Percentiles rank a stretch among this genome's conserved stretches.
Conservation (phyloP, 768 basidiomycete genomes). For the Russula compacta region DNA sequence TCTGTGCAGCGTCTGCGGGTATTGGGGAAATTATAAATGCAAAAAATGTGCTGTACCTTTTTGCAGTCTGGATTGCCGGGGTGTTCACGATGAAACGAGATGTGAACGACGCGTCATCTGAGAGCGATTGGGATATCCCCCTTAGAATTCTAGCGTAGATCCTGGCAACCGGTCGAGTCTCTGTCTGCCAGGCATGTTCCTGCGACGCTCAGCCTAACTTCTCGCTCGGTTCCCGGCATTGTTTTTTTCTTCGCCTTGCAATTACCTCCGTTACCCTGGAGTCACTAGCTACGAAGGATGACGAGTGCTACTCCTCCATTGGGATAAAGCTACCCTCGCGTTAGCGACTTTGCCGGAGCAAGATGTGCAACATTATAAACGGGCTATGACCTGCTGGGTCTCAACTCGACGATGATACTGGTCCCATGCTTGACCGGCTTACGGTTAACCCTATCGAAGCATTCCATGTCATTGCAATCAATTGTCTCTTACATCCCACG, state of each 20-base stretch:
- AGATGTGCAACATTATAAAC: neutral
- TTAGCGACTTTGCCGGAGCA: neutral
- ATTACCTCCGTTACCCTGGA: too few species aligned
- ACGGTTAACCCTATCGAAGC: too few species aligned
- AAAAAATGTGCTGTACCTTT: constrained; percentile 67
- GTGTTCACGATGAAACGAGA: constrained; percentile 68
- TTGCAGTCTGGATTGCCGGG: constrained; percentile 65
- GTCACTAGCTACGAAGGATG: too few species aligned
- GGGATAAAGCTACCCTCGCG: neutral
- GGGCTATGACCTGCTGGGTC: too few species aligned
- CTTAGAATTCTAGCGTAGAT: neutral
- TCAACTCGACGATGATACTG: too few species aligned
- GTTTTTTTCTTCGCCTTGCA: neutral
- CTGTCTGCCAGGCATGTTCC: neutral
- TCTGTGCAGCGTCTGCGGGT: constrained; percentile 82
- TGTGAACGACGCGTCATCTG: constrained; percentile 67
- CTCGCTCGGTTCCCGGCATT: neutral
- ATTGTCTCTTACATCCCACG: neutral
- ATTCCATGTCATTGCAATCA: too few species aligned
- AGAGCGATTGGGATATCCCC: neutral
- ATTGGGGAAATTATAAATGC: constrained; percentile 75
- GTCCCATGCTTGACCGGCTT: too few species aligned
- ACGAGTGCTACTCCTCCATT: too few species aligned
- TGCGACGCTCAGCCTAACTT: neutral
- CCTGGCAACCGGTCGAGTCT: neutral